phyloP scores from a whole-genome alignment of 2,329 filamentous ascomycete genomes.

The Colletotrichum sp. region DNA sequence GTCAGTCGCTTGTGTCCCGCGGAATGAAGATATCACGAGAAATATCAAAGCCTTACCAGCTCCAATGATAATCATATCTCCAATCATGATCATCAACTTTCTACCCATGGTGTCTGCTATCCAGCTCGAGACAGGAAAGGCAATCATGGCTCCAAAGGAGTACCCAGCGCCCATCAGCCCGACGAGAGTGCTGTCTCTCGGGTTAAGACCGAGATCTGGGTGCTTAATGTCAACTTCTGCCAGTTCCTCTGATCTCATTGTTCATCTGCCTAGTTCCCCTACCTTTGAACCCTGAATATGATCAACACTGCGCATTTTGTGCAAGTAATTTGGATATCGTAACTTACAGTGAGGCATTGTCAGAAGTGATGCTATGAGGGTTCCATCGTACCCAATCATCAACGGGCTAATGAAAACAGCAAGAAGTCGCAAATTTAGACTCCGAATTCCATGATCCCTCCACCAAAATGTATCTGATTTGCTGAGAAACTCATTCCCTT shows the following conservation, averaged over 20 bases:
- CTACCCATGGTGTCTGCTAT: background rate
- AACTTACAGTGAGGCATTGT: background rate
- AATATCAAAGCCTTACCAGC: background rate
- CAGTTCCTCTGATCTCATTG: background rate
- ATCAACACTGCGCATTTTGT: background rate
- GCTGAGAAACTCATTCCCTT: background rate
- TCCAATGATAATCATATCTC: background rate
- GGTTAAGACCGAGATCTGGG: background rate
- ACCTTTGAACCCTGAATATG: background rate
- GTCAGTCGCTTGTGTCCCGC: background rate
- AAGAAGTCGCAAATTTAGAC: background rate
- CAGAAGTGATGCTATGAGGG: background rate
- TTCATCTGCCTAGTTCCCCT: background rate
- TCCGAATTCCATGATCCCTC: background rate
- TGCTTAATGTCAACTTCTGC: background rate
- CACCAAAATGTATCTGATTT: background rate
- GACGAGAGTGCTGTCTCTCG: background rate
- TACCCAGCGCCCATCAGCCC: background rate
- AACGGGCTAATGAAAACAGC: background rate
- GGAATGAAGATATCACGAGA: background rate
- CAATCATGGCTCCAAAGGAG: background rate
- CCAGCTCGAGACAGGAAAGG: background rate
- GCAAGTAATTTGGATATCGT: background rate
- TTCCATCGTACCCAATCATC: constrained; percentile 7
- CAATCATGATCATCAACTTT: background rate